phyloP scores from a whole-genome alignment of 306 rosid genomes.

The Rubus idaeus region DNA sequence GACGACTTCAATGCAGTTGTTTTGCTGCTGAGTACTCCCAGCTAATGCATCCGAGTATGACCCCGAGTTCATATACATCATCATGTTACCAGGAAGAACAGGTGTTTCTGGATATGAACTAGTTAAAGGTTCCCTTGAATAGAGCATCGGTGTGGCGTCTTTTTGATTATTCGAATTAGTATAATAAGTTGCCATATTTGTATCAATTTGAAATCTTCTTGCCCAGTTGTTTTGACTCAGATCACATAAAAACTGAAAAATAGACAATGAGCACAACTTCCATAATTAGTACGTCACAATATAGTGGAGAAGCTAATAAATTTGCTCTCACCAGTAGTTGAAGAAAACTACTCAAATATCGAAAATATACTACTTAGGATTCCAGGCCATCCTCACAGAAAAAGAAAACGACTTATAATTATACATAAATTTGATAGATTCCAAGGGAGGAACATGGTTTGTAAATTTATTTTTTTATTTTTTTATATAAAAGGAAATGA shows the following conservation, averaged over 20 bases:
- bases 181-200: conserved; percentile 59
- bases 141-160: conserved; percentile 46
- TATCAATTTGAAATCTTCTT: conserved; percentile 32
- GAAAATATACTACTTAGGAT: background rate
- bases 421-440: background rate
- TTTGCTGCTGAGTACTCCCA: conserved; percentile 54
- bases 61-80: conserved; percentile 54
- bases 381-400: conserved; percentile 21
- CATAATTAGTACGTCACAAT: background rate
- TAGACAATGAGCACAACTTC: background rate
- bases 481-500: background rate
- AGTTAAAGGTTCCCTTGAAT: conserved; percentile 54
- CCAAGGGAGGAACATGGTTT: conserved; percentile 1
- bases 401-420: background rate
- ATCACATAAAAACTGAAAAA: conserved; percentile 21
- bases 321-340: background rate
- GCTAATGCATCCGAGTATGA: conserved; percentile 43
- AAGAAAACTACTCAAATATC: conserved; percentile 2
- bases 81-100: conserved; percentile 48
- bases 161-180: conserved; percentile 49
- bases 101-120: conserved; percentile 56
- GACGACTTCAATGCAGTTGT: conserved; percentile 41
- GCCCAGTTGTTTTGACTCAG: conserved; percentile 13
- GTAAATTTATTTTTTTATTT: background rate
- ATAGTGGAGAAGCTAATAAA: background rate